Evolutionary conservation across 805 yeast genomes (phyloP), one percentile per base, ranked within the genome.

Genomic region (Saturnispora diversa): DNA sequence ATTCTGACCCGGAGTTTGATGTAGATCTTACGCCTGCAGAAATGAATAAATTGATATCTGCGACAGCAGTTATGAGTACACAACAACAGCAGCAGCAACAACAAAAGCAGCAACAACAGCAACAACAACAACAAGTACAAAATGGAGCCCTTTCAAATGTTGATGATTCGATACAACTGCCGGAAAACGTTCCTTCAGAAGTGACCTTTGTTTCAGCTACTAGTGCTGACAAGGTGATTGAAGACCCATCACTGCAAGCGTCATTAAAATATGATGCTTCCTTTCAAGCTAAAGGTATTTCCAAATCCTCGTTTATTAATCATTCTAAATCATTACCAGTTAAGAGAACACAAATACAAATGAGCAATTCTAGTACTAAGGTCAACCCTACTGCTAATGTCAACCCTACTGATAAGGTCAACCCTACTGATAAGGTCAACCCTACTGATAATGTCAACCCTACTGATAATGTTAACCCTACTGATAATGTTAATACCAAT

Each of bases 251-350:
- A 3, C 53, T 66, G 10, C 52, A 66, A 4, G 58, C 59, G 4
- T 65, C 64, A 2, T 59, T 66, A 37, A 56, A 69, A n/a, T 76
- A 69, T 48, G 70, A 79, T 35, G 76, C 83, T 0, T 74, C 70
- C 38, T 74, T 69, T 46, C 73, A 76, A 53, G 73, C 71, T 39
- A 75, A 72, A 31, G 74, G 74, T 5, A 72, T 69, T 11, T 70
- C 67, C 47, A 72, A 76, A 40, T 77, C 81, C 1, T 36, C 43
- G 7, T 48, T 50, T 0, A 64, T 80, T 11, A 87, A 83, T 55
- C 90, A 80, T 34, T 67, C 70, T 1, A 77, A 72, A 43, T 81
- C 88, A 0, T 72, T 75, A 3, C 87, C 83, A 2, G 64, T 82
- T 2, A 74, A 72, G 43, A 61, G 77, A 43, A 29, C 64, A 2